Evolutionary conservation across 139 green algal species (phyloP), one percentile per base, ranked within the genome.

Genomic region (Chlorella vulgaris): DNA sequence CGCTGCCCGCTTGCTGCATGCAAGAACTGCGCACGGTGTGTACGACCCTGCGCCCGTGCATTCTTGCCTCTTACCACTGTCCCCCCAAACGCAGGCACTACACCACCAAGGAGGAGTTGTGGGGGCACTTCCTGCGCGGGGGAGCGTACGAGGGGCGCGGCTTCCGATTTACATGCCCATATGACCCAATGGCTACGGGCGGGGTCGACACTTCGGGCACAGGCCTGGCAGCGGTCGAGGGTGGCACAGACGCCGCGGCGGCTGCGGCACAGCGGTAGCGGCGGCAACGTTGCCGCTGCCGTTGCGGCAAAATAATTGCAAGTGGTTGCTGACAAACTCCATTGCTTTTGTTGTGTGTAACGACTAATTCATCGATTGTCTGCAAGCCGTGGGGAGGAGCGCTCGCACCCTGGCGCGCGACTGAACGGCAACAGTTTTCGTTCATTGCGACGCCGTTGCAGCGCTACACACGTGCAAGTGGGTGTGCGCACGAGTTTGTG

Each of bases 151-250:
- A 84, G 69, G 80, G 80, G 13, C 40, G 80, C 6, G 33, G 13
- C 31, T 84, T 68, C 60, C 58, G 69, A n/a, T 84, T 84, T 42
- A 84, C 69, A 10, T 84, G 80, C 78, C 73, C 73, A 3, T 79
- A 69, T 38, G 62, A 74, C 28, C 39, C 39, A 38, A 36, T 55
- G 38, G 8, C n/a, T 42, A 38, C 62, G n/a, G 62, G 58, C 58
- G 58, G 21, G 19, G 58, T 55, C 13, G 47, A 55, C 47, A 55
- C 47, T 15, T 55, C 47, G 13, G 47, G 47, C 10, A 55, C 47
- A 10, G 47, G 47, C 13, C 47, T 55, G 10, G 47, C 47, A 55
- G 47, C 10, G 13, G 13, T 24, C 10, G 47, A 55, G 47, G 47
- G 47, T 15, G 47, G 47, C 10, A 15, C 47, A 15, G 47, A 55